Evolutionary conservation across 2,329 filamentous ascomycete genomes (phyloP).

Genomic region (Aspergillus ustus): DNA sequence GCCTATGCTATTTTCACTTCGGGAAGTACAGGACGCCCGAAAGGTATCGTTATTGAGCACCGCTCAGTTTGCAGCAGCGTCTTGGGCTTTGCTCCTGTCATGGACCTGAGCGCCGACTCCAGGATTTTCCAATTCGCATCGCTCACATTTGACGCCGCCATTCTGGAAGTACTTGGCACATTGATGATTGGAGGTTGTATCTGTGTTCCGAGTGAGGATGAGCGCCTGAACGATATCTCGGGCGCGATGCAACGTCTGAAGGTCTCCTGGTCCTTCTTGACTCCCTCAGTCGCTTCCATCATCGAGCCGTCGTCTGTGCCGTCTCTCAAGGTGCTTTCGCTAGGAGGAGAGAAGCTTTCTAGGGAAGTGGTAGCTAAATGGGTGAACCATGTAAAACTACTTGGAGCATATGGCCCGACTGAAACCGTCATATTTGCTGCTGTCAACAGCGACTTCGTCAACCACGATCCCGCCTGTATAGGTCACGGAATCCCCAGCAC

Average conservation of each 20-base stretch:
- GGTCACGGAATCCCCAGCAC: slow-evolving; percentile 29
- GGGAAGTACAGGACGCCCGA: slow-evolving; percentile 43
- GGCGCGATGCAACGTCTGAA: slow-evolving; percentile 55
- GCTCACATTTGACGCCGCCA: slow-evolving; percentile 51
- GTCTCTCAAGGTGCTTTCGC: slow-evolving; percentile 48
- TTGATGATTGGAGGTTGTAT: slow-evolving; percentile 51
- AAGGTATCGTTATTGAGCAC: slow-evolving; percentile 44
- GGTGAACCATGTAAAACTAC: slow-evolving; percentile 53
- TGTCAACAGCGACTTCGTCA: slow-evolving; percentile 33
- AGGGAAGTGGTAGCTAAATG: slow-evolving; percentile 72
- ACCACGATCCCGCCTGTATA: slow-evolving; percentile 27
- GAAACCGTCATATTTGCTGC: slow-evolving; percentile 41
- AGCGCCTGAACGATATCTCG: slow-evolving; percentile 53
- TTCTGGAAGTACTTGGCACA: slow-evolving; percentile 46
- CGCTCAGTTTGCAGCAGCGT: slow-evolving; percentile 38
- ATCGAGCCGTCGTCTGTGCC: slow-evolving; percentile 46
- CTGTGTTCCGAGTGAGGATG: slow-evolving; percentile 53
- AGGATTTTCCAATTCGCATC: slow-evolving; percentile 51
- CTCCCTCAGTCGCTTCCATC: slow-evolving; percentile 50
- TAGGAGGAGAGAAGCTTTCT: slow-evolving; percentile 67
- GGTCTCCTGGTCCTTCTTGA: slow-evolving; percentile 53
- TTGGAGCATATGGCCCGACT: slow-evolving; percentile 46
- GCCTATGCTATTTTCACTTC: slow-evolving; percentile 45
- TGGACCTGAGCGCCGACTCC: slow-evolving; percentile 29
- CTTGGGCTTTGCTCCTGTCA: slow-evolving; percentile 35